These are phyloP conservation scores for Huiozyma sinensis DNA, from an alignment of 805 yeast genomes.

Conservation along the genomic window DNA sequence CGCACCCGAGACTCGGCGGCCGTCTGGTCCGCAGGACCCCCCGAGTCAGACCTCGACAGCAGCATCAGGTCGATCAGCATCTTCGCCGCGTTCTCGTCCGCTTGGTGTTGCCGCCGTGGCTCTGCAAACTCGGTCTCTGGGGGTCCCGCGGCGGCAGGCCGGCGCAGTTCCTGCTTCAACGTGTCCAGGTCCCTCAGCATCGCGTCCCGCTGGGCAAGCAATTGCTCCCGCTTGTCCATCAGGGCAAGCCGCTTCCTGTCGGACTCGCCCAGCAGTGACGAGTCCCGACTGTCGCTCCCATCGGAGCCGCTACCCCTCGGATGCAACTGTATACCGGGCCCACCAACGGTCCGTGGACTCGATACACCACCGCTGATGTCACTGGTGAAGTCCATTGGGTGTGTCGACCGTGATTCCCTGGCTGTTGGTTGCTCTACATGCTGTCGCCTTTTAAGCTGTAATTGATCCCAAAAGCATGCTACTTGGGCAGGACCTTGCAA, in stretches of 20 bases:
- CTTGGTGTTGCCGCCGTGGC: neutral
- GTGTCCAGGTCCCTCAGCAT: conserved; percentile 12
- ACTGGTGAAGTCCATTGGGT: conserved; percentile 19
- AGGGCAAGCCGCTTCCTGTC: conserved; percentile 10
- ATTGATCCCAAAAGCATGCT: neutral
- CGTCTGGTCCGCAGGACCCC: neutral
- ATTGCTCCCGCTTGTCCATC: conserved; percentile 13
- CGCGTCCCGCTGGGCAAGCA: conserved; percentile 11
- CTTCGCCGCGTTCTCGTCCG: conserved; percentile 7
- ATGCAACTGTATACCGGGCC: neutral
- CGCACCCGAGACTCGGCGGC: neutral
- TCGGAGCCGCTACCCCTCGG: neutral
- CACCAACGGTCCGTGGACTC: conserved; percentile 1
- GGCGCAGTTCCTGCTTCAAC: conserved; percentile 2
- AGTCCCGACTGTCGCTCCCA: neutral
- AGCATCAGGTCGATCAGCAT: conserved; percentile 8
- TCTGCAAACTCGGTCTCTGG: neutral
- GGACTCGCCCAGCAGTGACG: conserved; percentile 7
- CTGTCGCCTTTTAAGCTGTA: neutral
- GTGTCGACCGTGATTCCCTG: neutral
- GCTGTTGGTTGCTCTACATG: neutral
- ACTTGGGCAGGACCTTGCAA: neutral
- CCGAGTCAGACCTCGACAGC: conserved; percentile 1
- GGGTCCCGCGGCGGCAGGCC: neutral
- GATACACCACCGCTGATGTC: conserved; percentile 7